Evolutionary conservation across 208 protist species (phyloP).

Genomic region (Trypanosoma mega): DNA sequence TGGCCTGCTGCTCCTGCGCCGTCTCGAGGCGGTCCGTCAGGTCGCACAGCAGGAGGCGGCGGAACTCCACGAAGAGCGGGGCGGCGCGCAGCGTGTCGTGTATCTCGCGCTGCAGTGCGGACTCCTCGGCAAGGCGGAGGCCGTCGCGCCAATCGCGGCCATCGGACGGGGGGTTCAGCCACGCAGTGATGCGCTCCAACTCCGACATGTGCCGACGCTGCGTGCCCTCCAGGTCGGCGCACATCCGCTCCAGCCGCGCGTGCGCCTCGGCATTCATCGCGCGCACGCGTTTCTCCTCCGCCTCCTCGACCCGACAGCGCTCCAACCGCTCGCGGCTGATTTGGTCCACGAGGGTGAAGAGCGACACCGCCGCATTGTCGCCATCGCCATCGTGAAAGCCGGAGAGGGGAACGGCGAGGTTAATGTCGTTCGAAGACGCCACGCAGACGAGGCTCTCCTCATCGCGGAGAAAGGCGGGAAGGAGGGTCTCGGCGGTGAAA

Average conservation of each 20-base stretch:
- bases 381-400: neutral
- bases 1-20: slow-evolving; percentile 47
- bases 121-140: neutral
- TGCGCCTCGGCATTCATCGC: neutral
- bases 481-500: neutral
- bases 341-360: neutral
- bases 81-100: slow-evolving; percentile 47
- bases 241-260: slow-evolving; percentile 19
- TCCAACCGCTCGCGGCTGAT: slow-evolving; percentile 2
- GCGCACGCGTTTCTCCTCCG: slow-evolving; percentile 1
- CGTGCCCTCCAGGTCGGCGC: slow-evolving; percentile 4
- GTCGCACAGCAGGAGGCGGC: slow-evolving; percentile 65
- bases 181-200: slow-evolving; percentile 15
- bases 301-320: neutral
- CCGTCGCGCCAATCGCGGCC: neutral
- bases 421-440: too few species aligned
- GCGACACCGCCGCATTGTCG: neutral
- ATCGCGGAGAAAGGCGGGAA: slow-evolving; percentile 25
- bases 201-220: slow-evolving; percentile 14
- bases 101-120: slow-evolving; percentile 12
- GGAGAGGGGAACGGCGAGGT: neutral
- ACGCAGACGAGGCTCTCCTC: too few species aligned
- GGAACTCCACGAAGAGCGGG: slow-evolving; percentile 72
- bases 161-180: slow-evolving; percentile 2
- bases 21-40: slow-evolving; percentile 54